phyloP scores from a whole-genome alignment of 441 rosid species.

The Populus hybrid region DNA sequence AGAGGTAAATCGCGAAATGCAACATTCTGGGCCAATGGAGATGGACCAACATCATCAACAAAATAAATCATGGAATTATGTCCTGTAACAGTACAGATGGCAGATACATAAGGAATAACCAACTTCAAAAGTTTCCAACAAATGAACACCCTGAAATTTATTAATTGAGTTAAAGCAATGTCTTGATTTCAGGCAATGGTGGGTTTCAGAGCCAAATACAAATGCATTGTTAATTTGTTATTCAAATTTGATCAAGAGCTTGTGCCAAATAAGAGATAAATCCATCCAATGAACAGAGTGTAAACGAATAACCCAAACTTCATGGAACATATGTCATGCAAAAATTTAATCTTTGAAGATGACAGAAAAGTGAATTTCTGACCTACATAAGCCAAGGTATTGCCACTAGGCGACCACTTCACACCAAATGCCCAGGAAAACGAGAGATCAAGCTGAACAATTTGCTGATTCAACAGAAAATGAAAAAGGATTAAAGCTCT shows the following conservation, averaged over 20 bases:
- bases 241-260: not conserved
- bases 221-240: not conserved
- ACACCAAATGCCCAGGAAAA: conserved; percentile 99
- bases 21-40: conserved; percentile 91
- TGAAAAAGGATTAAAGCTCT: not conserved
- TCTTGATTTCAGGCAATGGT: not conserved
- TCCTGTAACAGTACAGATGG: conserved; percentile 45
- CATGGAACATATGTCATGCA: not conserved
- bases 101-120: conserved; percentile 21
- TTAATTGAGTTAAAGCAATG: not conserved
- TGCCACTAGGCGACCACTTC: conserved; percentile 99
- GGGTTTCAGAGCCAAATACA: not conserved
- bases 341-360: not conserved
- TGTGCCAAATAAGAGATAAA: not conserved
- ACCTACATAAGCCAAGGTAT: conserved; percentile 96
- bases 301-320: not conserved
- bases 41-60: conserved; percentile 96
- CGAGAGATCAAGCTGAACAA: conserved; percentile 97
- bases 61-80: conserved; percentile 97
- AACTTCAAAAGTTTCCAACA: conserved; percentile 12
- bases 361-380: conserved; percentile 36
- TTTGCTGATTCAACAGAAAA: conserved; percentile 63
- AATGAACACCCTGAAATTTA: not conserved
- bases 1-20: conserved; percentile 95
- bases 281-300: not conserved